phyloP scores from a whole-genome alignment of 116 monocot species.

The Trichopus zeylanicus region DNA sequence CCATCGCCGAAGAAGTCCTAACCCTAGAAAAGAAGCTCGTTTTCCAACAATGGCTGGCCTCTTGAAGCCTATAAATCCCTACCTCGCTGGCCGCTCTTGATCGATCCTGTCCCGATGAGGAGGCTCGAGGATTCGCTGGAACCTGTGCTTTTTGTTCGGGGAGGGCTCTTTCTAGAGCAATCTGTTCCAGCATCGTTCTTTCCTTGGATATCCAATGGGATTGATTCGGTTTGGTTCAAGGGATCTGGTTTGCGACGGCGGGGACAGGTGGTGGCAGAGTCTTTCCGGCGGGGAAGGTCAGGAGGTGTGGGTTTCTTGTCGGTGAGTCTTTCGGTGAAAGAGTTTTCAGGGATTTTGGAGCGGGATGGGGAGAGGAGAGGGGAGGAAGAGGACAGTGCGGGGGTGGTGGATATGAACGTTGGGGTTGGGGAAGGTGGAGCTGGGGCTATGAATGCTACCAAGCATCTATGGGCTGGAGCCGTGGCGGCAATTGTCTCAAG shows the following conservation, averaged over 20 bases:
- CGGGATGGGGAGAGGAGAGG: conserved; percentile 19
- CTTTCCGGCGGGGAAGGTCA: not conserved
- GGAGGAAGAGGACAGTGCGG: conserved; percentile 13
- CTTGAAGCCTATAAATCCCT: not conserved
- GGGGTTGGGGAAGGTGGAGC: conserved; percentile 21
- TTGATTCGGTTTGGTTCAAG: conserved; percentile 1
- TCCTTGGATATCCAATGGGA: conserved; percentile 12
- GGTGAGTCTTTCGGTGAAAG: conserved; percentile 72
- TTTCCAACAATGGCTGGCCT: not conserved
- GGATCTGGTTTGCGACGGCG: not conserved
- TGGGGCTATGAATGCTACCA: conserved; percentile 81
- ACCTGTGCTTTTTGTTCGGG: conserved; percentile 7
- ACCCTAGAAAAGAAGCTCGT: not conserved
- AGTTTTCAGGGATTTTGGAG: conserved; percentile 30
- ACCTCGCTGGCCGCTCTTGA: not conserved
- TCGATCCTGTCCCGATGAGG: not conserved
- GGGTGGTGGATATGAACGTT: conserved; percentile 12
- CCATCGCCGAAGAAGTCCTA: no score
- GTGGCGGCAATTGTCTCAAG: conserved; percentile 95
- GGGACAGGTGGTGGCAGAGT: not conserved
- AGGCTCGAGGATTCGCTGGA: not conserved
- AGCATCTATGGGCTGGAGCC: conserved; percentile 93
- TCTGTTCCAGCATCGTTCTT: conserved; percentile 20
- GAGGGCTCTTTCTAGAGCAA: conserved; percentile 63
- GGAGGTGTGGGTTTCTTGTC: conserved; percentile 66